A percentile compares a stretch with the other conserved stretches of the same genome.
Conservation (phyloP, 1,284 basidiomycete genomes). For the Leucoagaricus sp. region DNA sequence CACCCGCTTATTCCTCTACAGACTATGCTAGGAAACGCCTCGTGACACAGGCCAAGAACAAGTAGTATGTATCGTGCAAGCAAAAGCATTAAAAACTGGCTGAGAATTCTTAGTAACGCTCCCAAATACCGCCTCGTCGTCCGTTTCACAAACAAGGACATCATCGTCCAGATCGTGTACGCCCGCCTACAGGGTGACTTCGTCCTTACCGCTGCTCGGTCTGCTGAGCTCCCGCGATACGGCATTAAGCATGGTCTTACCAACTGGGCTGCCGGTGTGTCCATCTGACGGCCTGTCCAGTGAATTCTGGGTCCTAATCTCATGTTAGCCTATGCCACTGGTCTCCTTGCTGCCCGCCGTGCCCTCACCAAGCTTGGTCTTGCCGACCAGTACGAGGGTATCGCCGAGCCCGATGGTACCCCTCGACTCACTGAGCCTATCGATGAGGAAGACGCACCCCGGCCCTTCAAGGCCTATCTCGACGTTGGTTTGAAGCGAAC, state of each 20-base stretch:
- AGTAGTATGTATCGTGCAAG: constrained; percentile 66
- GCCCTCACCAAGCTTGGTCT: constrained; percentile 95
- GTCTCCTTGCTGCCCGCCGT: constrained; percentile 93
- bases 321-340: constrained; percentile 89
- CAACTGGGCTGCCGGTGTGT: constrained; percentile 93
- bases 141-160: constrained; percentile 94
- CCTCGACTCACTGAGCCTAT: constrained; percentile 82
- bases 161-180: constrained; percentile 94
- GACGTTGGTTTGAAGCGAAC: constrained; percentile 99
- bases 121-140: constrained; percentile 99
- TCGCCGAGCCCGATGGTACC: constrained; percentile 90
- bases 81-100: not conserved
- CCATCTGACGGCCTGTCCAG: no score
- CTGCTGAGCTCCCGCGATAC: constrained; percentile 92
- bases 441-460: constrained; percentile 91
- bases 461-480: constrained; percentile 98
- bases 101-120: constrained; percentile 64
- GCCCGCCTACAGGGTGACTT: constrained; percentile 98
- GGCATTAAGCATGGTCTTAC: constrained; percentile 98
- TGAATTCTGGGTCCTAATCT: no score
- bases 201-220: constrained; percentile 85
- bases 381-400: constrained; percentile 98
- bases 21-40: constrained; percentile 98
- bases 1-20: constrained; percentile 28
- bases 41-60: constrained; percentile 99